These are phyloP conservation scores for Kondoa subrosea DNA, from an alignment of 768 basidiomycete species.

Conservation along the genomic window DNA sequence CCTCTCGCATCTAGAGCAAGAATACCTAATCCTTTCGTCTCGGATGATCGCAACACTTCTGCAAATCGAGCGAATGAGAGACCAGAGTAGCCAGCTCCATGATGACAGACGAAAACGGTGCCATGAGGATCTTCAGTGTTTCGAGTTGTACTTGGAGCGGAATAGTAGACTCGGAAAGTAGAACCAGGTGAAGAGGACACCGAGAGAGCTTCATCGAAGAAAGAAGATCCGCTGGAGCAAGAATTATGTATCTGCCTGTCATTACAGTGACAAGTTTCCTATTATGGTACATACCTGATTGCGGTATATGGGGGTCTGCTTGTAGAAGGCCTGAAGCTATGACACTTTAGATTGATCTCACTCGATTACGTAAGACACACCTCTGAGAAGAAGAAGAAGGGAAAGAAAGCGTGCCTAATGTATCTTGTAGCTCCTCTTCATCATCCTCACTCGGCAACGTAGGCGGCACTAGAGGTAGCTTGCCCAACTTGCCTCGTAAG, in stretches of 20 bases:
- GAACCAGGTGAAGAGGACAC: slow-evolving; percentile 14
- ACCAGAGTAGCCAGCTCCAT: slow-evolving; percentile 87
- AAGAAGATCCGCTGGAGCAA: neutral
- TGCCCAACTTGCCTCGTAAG: slow-evolving; percentile 54
- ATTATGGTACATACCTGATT: too few relatives aligned
- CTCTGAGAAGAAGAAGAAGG: too few relatives aligned
- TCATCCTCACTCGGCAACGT: slow-evolving; percentile 31
- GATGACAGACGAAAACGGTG: slow-evolving; percentile 68
- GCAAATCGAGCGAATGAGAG: slow-evolving; percentile 80
- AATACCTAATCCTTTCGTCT: slow-evolving; percentile 59
- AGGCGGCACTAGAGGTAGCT: slow-evolving; percentile 47
- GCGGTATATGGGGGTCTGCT: too few relatives aligned
- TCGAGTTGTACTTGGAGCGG: slow-evolving; percentile 42
- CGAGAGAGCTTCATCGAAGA: slow-evolving; percentile 9
- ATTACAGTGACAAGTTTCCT: too few relatives aligned
- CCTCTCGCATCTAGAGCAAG: slow-evolving; percentile 65
- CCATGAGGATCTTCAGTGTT: neutral
- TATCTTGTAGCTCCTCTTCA: slow-evolving; percentile 44
- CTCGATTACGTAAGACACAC: too few relatives aligned
- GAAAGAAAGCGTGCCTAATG: too few relatives aligned
- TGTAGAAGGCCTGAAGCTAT: too few relatives aligned
- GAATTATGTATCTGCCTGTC: too few relatives aligned
- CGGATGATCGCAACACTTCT: slow-evolving; percentile 49
- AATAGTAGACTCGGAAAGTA: slow-evolving; percentile 57
- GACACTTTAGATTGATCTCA: too few relatives aligned